Base-by-base conservation (phyloP, 805 yeast genomes). In the Debaryomyces maramus region DNA sequence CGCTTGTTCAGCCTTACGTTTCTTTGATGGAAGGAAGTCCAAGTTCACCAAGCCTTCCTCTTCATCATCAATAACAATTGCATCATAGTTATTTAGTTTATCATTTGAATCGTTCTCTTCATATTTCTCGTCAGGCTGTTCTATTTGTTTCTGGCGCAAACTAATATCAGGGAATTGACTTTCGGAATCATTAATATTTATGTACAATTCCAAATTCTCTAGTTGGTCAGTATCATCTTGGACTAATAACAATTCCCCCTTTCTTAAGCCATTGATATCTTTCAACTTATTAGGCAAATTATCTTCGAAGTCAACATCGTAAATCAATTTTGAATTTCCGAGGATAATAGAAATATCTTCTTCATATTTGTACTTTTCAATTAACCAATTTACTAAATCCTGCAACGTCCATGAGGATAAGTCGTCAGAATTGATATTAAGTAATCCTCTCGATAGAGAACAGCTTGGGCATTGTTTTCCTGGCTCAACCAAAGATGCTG, bases 231-330 rank as follows among this genome's bases (percentile, higher is more conserved):
- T 83, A 39, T 91, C 96, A 61, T 93, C 99, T 34, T 83, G 79
- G 13, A 93, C 72, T 1, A 83, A 74, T 11, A 93, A 28, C 15
- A 83, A 69, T 15, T 80, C 74, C n/a, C 91, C 93, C 36, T 68
- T 63, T 5, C 47, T 50, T 20, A 89, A 65, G 7, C 85, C 84
- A 11, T 83, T 59, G 8, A 67, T 41, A 1, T 75, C 77, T 1
- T 46, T 41, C 13, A 93, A 62, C 0, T 70, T 57, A 23, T 65
- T 69, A 0, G 64, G 67, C 9, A 71, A 51, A 53, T 91, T 83
- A 53, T 90, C 98, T 36, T 88, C 96, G 58, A 87, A 89, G 54
- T 91, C 99, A 41, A 73, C 73, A 62, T 93, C 99, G 51, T 87
- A 88, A 6, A 93, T 58, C 44, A 93, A 70, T 48, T 76, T 74